Evolutionary conservation across 2,329 filamentous ascomycete species (phyloP), one percentile per base, ranked within the genome.

Genomic region (Aaosphaeria arxii): DNA sequence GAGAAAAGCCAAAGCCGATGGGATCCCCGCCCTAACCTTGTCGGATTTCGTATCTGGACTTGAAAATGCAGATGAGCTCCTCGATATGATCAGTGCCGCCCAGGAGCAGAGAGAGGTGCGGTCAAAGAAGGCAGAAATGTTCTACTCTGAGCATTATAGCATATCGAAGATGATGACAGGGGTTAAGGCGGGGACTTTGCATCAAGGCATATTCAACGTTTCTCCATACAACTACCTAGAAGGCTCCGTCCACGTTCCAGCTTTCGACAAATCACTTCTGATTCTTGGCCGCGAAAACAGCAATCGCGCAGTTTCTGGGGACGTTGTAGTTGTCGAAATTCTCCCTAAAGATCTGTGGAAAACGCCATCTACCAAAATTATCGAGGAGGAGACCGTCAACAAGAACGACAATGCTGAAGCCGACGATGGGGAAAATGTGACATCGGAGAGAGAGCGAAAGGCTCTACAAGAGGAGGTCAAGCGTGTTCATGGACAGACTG

Each of bases 181-280:
- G 1, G 81, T 96, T 47, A 95, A 95, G 74, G 85, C 84, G 44
- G 91, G 91, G 4, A 84, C 90, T 46, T 76, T 99, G 60, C 94
- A 99, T 67, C 92, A 99, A 72, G 94, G 94, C 5, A 86, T 89
- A 28, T 99, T 96, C 76, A 96, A 91, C 64, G 90, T 97, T 30
- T 97, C 94, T 6, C 89, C 90, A 1, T 99, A 97, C 78, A 99
- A 99, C 74, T 99, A 97, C 61, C 79, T 99, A 7, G 94, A 99
- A 70, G 94, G 90, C 1, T 91, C 90, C 1, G 88, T 97, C 53
- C 87, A 92, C 60, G 91, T 95, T 1, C 84, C 91, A 1, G 84
- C 91, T 4, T 99, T 99, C 62, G 87, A 94, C 50, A 95, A 94
- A 62, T 81, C 91, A 1, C 81, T 99, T 30, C 78, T 99, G 11